A percentile compares a stretch with the other conserved stretches of the same genome.
These are phyloP conservation scores for Lichtheimia hyalospora DNA, from an alignment of 371 early-diverging fungal genomes.

Conservation along the genomic window DNA sequence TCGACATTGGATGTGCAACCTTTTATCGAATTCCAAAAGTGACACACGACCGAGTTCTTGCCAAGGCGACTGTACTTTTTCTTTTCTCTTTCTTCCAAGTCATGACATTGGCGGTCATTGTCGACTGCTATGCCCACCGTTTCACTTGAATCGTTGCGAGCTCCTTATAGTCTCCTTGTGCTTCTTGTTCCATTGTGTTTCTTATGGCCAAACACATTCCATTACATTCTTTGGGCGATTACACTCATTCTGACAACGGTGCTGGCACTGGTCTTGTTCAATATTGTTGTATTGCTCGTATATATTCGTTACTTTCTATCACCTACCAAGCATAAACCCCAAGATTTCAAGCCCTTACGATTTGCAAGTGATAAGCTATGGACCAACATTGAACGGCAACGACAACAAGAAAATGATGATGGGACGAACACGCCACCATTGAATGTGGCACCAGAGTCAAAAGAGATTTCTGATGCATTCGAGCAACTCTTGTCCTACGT, in stretches of 20 bases:
- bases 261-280: conserved; percentile 19
- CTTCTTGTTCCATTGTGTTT: neutral
- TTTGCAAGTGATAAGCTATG: conserved; percentile 19
- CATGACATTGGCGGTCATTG: conserved; percentile 6
- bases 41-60: no score
- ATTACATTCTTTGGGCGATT: conserved; percentile 4
- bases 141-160: conserved; percentile 6
- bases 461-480: conserved; percentile 43
- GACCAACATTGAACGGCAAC: conserved; percentile 17
- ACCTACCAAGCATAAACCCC: neutral
- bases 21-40: no score
- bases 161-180: neutral
- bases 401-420: conserved; percentile 13
- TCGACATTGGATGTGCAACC: no score
- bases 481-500: conserved; percentile 43
- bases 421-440: neutral
- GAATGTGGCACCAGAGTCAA: conserved; percentile 7
- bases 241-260: conserved; percentile 3
- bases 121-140: conserved; percentile 4
- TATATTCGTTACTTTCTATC: conserved; percentile 40
- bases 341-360: conserved; percentile 25
- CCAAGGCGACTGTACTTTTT: neutral
- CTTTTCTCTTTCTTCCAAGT: neutral
- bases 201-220: conserved; percentile 1
- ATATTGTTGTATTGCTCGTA: conserved; percentile 33